phyloP scores from a whole-genome alignment of 495 filamentous ascomycete species.

The Trichocladium antarcticum region DNA sequence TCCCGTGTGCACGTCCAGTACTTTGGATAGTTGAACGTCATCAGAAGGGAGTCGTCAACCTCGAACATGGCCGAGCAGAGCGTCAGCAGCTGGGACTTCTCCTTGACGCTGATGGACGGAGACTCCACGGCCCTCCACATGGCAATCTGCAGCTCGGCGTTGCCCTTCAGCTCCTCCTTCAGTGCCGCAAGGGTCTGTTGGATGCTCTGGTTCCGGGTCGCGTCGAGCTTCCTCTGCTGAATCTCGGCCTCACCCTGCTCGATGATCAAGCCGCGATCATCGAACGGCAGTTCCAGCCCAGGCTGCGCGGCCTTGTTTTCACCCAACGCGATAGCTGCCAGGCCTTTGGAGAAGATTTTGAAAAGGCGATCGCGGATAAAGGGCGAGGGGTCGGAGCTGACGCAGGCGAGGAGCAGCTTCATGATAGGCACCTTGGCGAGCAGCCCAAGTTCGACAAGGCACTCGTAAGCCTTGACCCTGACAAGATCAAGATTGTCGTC shows the following conservation, averaged over 20 bases:
- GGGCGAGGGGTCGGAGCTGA: constrained; percentile 70
- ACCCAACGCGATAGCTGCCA: constrained; percentile 75
- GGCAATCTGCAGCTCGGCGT: constrained; percentile 52
- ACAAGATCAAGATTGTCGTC: constrained; percentile 68
- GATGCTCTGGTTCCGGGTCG: constrained; percentile 64
- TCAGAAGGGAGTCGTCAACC: constrained; percentile 46
- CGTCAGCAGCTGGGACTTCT: constrained; percentile 66
- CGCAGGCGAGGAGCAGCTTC: constrained; percentile 55
- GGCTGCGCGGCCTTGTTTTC: constrained; percentile 34
- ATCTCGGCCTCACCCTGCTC: constrained; percentile 55
- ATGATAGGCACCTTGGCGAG: constrained; percentile 51
- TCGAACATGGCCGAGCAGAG: constrained; percentile 66
- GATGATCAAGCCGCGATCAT: constrained; percentile 60
- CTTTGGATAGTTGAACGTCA: constrained; percentile 57
- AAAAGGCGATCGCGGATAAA: constrained; percentile 64
- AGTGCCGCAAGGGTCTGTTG: constrained; percentile 63
- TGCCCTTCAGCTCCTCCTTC: constrained; percentile 54
- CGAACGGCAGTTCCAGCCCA: constrained; percentile 17
- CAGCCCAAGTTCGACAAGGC: constrained; percentile 66
- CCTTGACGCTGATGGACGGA: constrained; percentile 49
- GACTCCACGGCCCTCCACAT: constrained; percentile 74
- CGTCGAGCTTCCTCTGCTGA: constrained; percentile 54
- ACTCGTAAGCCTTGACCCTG: constrained; percentile 72
- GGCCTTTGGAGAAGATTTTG: constrained; percentile 52
- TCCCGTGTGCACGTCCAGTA: constrained; percentile 55